A percentile compares a stretch with the other conserved stretches of the same genome.
phyloP scores from a whole-genome alignment of 352 stramenopile species.

The Phytophthora idaei region DNA sequence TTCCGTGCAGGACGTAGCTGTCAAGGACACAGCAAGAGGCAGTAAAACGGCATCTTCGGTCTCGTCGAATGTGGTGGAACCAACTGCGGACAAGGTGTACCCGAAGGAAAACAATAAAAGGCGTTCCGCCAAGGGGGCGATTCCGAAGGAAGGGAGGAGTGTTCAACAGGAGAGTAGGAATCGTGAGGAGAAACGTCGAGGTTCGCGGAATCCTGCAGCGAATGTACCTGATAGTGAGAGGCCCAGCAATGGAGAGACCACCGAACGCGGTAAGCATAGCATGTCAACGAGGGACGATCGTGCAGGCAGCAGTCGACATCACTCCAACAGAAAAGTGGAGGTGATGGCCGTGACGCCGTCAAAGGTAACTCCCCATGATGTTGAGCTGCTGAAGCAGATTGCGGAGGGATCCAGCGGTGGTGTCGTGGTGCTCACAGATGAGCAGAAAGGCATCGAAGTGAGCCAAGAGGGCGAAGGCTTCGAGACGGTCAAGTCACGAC shows the following conservation, averaged over 20 bases:
- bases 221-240: constrained; percentile 1
- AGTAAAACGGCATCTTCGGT: constrained; percentile 6
- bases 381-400: constrained; percentile 10
- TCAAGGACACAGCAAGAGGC: background rate
- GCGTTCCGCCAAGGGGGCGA: background rate
- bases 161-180: background rate
- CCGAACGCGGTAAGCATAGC: constrained; percentile 6
- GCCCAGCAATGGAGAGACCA: constrained; percentile 1
- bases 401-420: constrained; percentile 12
- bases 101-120: constrained; percentile 9
- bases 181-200: constrained; percentile 4
- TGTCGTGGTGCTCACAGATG: constrained; percentile 5
- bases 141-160: background rate
- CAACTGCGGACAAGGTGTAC: background rate
- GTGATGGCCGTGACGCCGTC: background rate
- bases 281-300: constrained; percentile 4
- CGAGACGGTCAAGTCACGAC: constrained; percentile 39
- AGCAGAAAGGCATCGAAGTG: constrained; percentile 14
- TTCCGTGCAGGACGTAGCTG: constrained; percentile 4
- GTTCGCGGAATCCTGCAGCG: background rate
- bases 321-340: constrained; percentile 6
- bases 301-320: constrained; percentile 4
- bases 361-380: constrained; percentile 9
- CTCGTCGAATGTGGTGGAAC: constrained; percentile 5
- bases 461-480: constrained; percentile 19